Percentiles rank a stretch among this genome's conserved stretches.
These are phyloP conservation scores for Fusarium subglutinans DNA, from an alignment of 2,329 filamentous ascomycete species.

Conservation along the genomic window DNA sequence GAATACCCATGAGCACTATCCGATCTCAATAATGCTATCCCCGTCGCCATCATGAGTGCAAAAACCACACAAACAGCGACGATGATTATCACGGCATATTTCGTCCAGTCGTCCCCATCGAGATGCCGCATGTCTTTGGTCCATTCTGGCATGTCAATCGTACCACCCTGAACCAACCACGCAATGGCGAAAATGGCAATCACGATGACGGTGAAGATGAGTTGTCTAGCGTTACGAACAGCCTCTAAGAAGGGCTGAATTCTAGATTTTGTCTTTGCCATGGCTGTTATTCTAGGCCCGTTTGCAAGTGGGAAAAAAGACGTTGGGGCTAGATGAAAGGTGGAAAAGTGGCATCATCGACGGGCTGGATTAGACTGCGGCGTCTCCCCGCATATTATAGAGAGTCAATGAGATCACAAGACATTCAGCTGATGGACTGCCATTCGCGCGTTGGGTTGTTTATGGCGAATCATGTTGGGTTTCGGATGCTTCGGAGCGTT, in stretches of 20 bases:
- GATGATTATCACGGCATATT: not conserved
- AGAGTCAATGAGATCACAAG: not conserved
- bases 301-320: too few species aligned
- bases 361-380: not conserved
- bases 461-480: conserved; percentile 1
- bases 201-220: conserved; percentile 1
- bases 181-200: conserved; percentile 3
- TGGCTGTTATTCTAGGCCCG: too few species aligned
- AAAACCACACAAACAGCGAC: not conserved
- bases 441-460: not conserved
- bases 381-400: not conserved
- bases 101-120: not conserved
- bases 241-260: not conserved
- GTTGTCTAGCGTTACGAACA: not conserved
- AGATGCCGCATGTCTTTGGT: conserved; percentile 15
- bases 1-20: not conserved
- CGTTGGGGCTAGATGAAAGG: not conserved
- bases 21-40: not conserved
- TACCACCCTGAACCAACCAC: conserved; percentile 10
- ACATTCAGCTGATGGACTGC: not conserved
- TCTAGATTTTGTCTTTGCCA: not conserved
- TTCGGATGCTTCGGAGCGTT: not conserved
- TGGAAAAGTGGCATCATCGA: not conserved
- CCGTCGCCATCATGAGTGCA: not conserved
- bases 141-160: conserved; percentile 24